Conservation (phyloP, 169 alveolate species). For the Plasmodium inui region DNA sequence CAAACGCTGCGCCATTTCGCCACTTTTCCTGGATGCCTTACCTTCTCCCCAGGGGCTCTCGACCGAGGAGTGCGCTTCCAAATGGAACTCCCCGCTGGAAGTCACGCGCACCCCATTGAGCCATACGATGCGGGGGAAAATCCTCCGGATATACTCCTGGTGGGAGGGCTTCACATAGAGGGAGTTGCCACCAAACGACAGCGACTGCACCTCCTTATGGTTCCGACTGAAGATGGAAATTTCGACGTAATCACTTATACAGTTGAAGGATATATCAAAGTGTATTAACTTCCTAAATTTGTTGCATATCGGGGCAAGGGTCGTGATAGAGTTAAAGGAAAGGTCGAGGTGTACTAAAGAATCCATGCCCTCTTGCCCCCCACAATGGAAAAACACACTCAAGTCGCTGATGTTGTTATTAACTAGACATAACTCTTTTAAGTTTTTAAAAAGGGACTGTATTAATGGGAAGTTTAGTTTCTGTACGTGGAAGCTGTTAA, state of each 20-base stretch:
- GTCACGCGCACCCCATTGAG: slow-evolving; percentile 75
- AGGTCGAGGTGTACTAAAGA: slow-evolving; percentile 33
- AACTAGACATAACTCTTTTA: slow-evolving; percentile 43
- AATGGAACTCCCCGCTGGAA: slow-evolving; percentile 74
- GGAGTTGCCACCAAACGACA: slow-evolving; percentile 24
- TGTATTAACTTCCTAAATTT: slow-evolving; percentile 28
- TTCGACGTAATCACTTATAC: slow-evolving; percentile 39
- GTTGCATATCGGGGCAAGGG: slow-evolving; percentile 27
- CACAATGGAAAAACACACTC: slow-evolving; percentile 22
- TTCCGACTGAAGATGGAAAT: slow-evolving; percentile 24
- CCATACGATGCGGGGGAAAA: slow-evolving; percentile 77
- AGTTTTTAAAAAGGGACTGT: background rate
- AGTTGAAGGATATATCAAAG: slow-evolving; percentile 42
- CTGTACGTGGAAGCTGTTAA: slow-evolving; percentile 15
- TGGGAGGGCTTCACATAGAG: slow-evolving; percentile 16
- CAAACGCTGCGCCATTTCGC: background rate
- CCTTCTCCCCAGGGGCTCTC: background rate
- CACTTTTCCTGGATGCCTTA: background rate
- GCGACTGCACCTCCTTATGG: slow-evolving; percentile 27
- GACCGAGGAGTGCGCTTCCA: slow-evolving; percentile 44
- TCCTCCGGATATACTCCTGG: slow-evolving; percentile 25
- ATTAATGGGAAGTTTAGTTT: slow-evolving; percentile 4
- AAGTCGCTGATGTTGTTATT: slow-evolving; percentile 59
- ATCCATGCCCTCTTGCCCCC: slow-evolving; percentile 8
- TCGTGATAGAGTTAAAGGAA: slow-evolving; percentile 44